Evolutionary conservation across 768 basidiomycete species (phyloP), one percentile per base, ranked within the genome.

Genomic region (Omphalotus guepiniiformis): DNA sequence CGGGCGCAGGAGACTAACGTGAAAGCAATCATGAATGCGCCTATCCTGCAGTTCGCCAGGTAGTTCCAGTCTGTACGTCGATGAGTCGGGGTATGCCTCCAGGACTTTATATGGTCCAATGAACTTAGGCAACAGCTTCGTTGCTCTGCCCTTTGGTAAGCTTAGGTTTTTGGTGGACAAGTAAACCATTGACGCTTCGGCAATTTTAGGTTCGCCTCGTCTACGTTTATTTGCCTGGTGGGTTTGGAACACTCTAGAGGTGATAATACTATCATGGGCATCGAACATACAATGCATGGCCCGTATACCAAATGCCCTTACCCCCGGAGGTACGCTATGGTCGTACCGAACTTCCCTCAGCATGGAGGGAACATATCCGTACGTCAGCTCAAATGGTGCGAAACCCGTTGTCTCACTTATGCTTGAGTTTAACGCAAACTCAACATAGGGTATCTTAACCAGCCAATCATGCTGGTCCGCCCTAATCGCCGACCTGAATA

Each of bases 71-170:
- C 15, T 45, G 50, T 62, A 66, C 1, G 47, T 54, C 0, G 55
- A 59, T 1, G 27, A 52, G 6, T 48, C 52, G 6, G 48, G 39
- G 34, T 38, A 37, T 2, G 48, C 50, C 21, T 39, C 30, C 8
- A 47, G 27, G 2, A 51, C 38, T 7, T 16, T 7, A 22, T 50
- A 69, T 1, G 66, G 68, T 1, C 68, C 64, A 12, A 69, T 53
- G 41, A 48, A 69, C 25, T 61, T 60, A 0, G 64, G 69, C 0
- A 57, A 5, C 1, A 71, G 50, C 35, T 69, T 71, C 3, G 47
- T 22, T 0, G 63, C 67, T 7, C 57, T 19, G 8, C 56, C 61
- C 22, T 63, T 64, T 2, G 63, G 68, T 4, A 69, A 7, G 2
- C 36, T 25, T 0, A 71, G 41, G 49, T 70, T 66, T 32, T 61